Base-by-base conservation (phyloP, 1,284 basidiomycete species). In the Leccinum huronense region DNA sequence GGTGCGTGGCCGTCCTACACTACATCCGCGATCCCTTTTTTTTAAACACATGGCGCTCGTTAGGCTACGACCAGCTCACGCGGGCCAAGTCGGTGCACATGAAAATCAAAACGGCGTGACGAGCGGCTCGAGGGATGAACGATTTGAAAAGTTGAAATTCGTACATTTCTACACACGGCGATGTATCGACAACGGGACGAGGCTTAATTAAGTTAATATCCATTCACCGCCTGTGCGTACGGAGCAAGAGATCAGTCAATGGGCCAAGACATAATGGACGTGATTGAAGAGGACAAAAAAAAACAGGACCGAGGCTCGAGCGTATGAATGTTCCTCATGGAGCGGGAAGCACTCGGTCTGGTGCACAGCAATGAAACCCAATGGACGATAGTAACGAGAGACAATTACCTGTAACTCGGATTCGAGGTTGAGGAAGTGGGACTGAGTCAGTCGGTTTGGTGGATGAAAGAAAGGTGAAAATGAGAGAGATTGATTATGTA, bases 51-150 rank as follows among this genome's bases (percentile, higher is more conserved):
- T 8, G 14, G 30, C 5, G 23, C 30, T 54, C 23, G 11, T 54
- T 10, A 91, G 89, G 90, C 1, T 93, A 88, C 72, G 90, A 93
- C 71, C 90, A 91, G 68, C 82, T 93, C 30, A 93, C 91, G 5
- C 79, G 87, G 65, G 84, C 87, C 11, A 92, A 93, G 77, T 86
- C 83, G 1, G 83, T 93, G n/a, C 86, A 91, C 72, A 88, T 90
- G 86, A 91, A 91, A 78, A 82, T 89, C 63, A 83, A 83, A 69
- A 87, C 82, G 14, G 59, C 58, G 4, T 74, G 53, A 70, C 23
- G 36, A 58, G 34, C 65, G 30, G 23, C 11, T 4, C 14, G 54
- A 27, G 5, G 8, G 16, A 42, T 2, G 8, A n/a, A 42, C 40
- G 8, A 16, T 16, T 7, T 40, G 14, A 16, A 40, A 27, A 27